Conservation (phyloP, 805 yeast genomes). For the Metschnikowia cerradonensis region DNA sequence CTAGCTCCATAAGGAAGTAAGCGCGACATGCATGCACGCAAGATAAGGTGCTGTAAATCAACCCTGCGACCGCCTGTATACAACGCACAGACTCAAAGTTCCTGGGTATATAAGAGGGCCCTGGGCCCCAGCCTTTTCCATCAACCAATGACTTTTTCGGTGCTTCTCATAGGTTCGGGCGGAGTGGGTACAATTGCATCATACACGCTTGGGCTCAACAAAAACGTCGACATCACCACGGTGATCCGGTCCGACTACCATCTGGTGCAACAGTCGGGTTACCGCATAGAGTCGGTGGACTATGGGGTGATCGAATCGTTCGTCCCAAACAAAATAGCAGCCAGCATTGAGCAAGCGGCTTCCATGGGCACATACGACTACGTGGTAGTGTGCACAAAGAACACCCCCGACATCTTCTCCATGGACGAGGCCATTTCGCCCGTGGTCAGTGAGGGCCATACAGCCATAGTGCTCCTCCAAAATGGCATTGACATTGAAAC, state of each 20-base stretch:
- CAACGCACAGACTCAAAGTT: too few species aligned
- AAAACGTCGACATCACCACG: slow-evolving; percentile 49
- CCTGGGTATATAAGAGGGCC: too few species aligned
- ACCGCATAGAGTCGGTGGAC: slow-evolving; percentile 54
- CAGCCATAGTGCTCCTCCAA: slow-evolving; percentile 35
- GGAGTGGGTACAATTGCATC: slow-evolving; percentile 85
- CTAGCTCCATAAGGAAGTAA: not conserved
- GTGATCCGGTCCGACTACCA: slow-evolving; percentile 67
- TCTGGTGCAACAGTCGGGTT: slow-evolving; percentile 49
- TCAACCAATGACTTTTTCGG: not conserved
- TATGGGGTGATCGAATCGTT: slow-evolving; percentile 54
- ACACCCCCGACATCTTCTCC: slow-evolving; percentile 55
- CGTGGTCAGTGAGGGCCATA: slow-evolving; percentile 32
- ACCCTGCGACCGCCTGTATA: not conserved
- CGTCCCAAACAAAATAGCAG: slow-evolving; percentile 48
- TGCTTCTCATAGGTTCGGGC: slow-evolving; percentile 73
- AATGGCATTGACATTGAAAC: slow-evolving; percentile 38
- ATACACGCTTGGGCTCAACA: slow-evolving; percentile 47
- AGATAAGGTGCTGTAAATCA: not conserved
- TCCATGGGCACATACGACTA: slow-evolving; percentile 45
- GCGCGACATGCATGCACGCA: not conserved
- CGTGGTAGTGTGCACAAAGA: slow-evolving; percentile 59
- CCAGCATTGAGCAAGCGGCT: slow-evolving; percentile 44
- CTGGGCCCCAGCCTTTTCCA: too few species aligned
- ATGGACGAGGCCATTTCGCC: slow-evolving; percentile 50